Evolutionary conservation across 148 eudicot species (phyloP).

Genomic region (Diospyros lotus): DNA sequence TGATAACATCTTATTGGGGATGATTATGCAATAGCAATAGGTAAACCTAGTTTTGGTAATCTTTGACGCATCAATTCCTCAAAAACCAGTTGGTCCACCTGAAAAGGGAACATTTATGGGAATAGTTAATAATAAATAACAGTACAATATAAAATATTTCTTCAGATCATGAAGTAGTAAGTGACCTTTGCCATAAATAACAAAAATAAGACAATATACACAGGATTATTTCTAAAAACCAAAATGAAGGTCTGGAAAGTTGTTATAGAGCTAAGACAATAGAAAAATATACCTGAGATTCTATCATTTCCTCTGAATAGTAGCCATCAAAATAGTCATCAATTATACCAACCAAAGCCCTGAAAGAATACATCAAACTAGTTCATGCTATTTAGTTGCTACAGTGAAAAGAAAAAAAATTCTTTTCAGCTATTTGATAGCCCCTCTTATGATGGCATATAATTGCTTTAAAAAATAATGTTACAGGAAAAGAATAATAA

Average conservation of each 20-base stretch:
- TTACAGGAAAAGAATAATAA: background rate
- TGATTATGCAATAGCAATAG: constrained; percentile 12
- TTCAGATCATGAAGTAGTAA: background rate
- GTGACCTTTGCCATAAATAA: background rate
- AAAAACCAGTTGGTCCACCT: constrained; percentile 96
- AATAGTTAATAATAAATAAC: background rate
- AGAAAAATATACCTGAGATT: constrained; percentile 66
- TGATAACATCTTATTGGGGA: background rate
- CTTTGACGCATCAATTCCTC: constrained; percentile 87
- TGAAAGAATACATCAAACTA: constrained; percentile 28
- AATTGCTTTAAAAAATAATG: background rate
- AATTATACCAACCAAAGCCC: constrained; percentile 78
- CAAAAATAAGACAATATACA: background rate
- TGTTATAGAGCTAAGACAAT: background rate
- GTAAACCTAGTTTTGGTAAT: constrained; percentile 82
- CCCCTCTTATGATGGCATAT: background rate
- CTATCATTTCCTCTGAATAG: constrained; percentile 86
- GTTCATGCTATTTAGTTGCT: constrained; percentile 8
- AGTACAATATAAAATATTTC: background rate
- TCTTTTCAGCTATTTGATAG: no score
- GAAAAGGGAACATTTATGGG: constrained; percentile 11
- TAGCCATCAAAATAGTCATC: constrained; percentile 90
- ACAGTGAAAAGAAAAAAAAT: background rate
- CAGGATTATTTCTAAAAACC: background rate
- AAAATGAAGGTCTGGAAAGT: background rate